Percentiles rank a stretch among this genome's conserved stretches.
Evolutionary conservation across 352 stramenopile species (phyloP).

Genomic region (Phytopythium sindhum): DNA sequence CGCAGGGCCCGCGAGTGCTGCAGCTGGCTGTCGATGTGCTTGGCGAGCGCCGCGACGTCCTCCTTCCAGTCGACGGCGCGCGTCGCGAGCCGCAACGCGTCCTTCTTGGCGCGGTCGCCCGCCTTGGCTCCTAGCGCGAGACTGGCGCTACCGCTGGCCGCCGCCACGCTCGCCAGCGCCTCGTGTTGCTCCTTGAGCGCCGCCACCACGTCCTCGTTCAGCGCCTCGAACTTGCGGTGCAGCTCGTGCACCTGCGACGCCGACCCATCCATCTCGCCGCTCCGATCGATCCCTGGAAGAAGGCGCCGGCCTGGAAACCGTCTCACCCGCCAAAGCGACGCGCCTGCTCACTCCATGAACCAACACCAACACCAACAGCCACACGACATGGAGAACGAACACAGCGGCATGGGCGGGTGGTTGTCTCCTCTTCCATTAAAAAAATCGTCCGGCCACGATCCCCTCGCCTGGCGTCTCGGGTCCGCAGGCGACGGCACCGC

Average conservation of each 20-base stretch:
- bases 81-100: constrained; percentile 47
- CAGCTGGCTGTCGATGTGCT: constrained; percentile 72
- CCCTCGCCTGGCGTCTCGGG: neutral
- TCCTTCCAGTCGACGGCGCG: constrained; percentile 67
- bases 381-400: neutral
- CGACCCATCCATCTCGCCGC: constrained; percentile 32
- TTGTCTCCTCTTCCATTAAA: neutral
- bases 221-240: constrained; percentile 66
- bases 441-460: neutral
- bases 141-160: neutral
- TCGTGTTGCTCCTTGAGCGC: constrained; percentile 56
- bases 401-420: neutral
- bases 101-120: constrained; percentile 27
- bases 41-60: constrained; percentile 62
- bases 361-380: constrained; percentile 1
- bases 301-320: neutral
- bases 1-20: constrained; percentile 65
- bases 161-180: constrained; percentile 19
- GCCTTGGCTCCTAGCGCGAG: constrained; percentile 9
- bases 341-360: neutral
- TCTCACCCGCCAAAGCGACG: neutral
- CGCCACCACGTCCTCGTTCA: constrained; percentile 66
- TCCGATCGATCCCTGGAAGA: neutral
- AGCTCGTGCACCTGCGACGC: constrained; percentile 56
- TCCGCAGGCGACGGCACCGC: neutral